Evolutionary conservation across 2,329 filamentous ascomycete species (phyloP).

Genomic region (Penicillium fuscoglaucum): DNA sequence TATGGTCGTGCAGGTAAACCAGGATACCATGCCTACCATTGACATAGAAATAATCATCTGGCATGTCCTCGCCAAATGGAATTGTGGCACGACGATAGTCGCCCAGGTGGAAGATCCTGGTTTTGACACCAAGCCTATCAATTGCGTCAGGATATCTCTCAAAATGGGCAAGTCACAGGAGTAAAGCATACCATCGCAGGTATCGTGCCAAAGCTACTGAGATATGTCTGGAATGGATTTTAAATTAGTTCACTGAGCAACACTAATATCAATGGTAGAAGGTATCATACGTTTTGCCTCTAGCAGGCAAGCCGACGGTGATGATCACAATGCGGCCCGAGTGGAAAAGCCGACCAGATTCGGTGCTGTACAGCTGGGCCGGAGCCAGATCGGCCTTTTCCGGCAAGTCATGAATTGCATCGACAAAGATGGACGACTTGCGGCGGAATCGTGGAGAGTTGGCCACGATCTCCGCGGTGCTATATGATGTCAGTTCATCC

Average conservation of each 20-base stretch:
- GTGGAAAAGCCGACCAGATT: conserved; percentile 95
- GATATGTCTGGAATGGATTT: conserved; percentile 65
- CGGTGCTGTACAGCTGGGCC: conserved; percentile 96
- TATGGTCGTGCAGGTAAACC: neutral
- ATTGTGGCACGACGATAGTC: conserved; percentile 94
- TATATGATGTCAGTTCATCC: conserved; percentile 43
- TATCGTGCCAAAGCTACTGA: conserved; percentile 95
- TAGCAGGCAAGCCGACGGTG: conserved; percentile 90
- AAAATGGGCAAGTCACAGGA: neutral
- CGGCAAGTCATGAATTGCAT: conserved; percentile 91
- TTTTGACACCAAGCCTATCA: conserved; percentile 87
- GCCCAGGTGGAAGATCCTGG: conserved; percentile 93
- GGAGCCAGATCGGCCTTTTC: conserved; percentile 84
- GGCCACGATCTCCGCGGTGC: conserved; percentile 87
- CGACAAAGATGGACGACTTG: conserved; percentile 93
- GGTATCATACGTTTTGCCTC: conserved; percentile 79
- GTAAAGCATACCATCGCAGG: conserved; percentile 69
- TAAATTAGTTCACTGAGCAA: conserved; percentile 5
- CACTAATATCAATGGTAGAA: neutral
- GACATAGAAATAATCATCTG: conserved; percentile 96
- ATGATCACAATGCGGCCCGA: conserved; percentile 96
- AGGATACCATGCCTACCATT: conserved; percentile 57
- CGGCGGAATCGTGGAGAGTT: conserved; percentile 87
- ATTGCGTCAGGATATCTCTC: conserved; percentile 11
- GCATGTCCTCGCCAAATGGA: conserved; percentile 77